Percentiles rank a stretch among this genome's conserved stretches.
These are phyloP conservation scores for Pythium sp. DNA, from an alignment of 352 stramenopile genomes.

Conservation along the genomic window DNA sequence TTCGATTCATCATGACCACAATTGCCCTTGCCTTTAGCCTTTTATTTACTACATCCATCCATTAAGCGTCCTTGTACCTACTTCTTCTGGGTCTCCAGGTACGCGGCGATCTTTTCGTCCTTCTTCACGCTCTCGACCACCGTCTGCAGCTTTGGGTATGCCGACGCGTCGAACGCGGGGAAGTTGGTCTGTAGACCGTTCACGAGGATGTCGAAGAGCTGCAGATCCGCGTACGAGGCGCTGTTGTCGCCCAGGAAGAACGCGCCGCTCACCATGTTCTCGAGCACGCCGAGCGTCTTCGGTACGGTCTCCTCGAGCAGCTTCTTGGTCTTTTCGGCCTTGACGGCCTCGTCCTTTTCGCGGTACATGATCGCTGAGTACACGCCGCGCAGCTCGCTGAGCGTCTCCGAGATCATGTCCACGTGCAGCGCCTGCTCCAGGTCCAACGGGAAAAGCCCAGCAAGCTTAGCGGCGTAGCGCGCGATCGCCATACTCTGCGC, in stretches of 20 bases:
- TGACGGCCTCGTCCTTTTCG: slow-evolving; percentile 26
- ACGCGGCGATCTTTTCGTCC: slow-evolving; percentile 31
- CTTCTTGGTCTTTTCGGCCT: slow-evolving; percentile 35
- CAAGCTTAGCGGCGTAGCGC: slow-evolving; percentile 30
- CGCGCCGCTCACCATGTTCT: slow-evolving; percentile 27
- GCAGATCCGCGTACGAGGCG: slow-evolving; percentile 34
- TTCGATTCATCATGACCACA: no score
- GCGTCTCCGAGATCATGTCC: slow-evolving; percentile 20
- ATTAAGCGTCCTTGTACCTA: not conserved
- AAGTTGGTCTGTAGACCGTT: slow-evolving; percentile 30
- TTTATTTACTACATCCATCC: not conserved
- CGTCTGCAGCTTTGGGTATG: slow-evolving; percentile 31
- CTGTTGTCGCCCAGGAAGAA: slow-evolving; percentile 42
- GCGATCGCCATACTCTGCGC: slow-evolving; percentile 27
- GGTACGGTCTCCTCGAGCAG: slow-evolving; percentile 30
- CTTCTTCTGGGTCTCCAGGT: slow-evolving; percentile 25
- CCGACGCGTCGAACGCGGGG: slow-evolving; percentile 18
- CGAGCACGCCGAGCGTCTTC: slow-evolving; percentile 27
- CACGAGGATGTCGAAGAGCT: slow-evolving; percentile 40
- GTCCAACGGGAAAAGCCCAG: slow-evolving; percentile 21
- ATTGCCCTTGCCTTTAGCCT: no score
- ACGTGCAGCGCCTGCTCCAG: slow-evolving; percentile 7
- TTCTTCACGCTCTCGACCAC: slow-evolving; percentile 34
- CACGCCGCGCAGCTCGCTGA: slow-evolving; percentile 8
- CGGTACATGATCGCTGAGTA: not conserved